These are phyloP conservation scores for Geotrichum australiense DNA, from an alignment of 1,139 yeast species.

Conservation along the genomic window DNA sequence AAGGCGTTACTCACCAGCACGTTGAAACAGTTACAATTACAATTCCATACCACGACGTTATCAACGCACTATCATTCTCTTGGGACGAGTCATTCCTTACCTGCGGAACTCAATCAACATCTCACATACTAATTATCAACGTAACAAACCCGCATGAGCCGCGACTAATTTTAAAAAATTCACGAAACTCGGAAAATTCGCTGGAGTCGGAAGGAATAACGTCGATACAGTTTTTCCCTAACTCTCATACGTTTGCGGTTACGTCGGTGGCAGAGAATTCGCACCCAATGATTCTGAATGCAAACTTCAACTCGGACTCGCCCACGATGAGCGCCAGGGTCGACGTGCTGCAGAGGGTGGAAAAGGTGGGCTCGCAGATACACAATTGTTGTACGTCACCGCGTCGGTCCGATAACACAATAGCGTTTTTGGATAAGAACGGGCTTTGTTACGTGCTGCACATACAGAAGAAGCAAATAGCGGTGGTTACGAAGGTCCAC, in stretches of 20 bases:
- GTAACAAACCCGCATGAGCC: conserved; percentile 62
- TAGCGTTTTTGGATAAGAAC: conserved; percentile 70
- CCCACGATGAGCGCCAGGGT: conserved; percentile 25
- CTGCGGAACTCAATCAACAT: conserved; percentile 79
- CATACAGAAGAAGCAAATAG: conserved; percentile 57
- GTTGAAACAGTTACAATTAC: conserved; percentile 63
- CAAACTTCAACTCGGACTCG: conserved; percentile 40
- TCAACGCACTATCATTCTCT: conserved; percentile 66
- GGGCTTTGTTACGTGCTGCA: conserved; percentile 69
- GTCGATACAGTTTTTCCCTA: conserved; percentile 64
- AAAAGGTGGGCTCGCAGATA: conserved; percentile 75
- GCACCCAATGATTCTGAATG: conserved; percentile 50
- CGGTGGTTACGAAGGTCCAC: conserved; percentile 69
- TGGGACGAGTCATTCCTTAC: conserved; percentile 61
- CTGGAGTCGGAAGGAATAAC: conserved; percentile 80
- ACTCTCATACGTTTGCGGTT: conserved; percentile 47
- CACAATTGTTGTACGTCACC: conserved; percentile 75
- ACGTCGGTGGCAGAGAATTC: conserved; percentile 55
- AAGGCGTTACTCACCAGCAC: conserved; percentile 21
- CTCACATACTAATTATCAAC: conserved; percentile 68
- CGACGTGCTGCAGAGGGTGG: conserved; percentile 46
- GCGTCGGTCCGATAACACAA: conserved; percentile 58
- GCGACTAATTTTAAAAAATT: conserved; percentile 58
- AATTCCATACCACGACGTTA: conserved; percentile 79
- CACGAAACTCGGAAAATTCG: conserved; percentile 52